Percentiles rank a stretch among this genome's conserved stretches.
These are phyloP conservation scores for Xerocomellus intermedius DNA, from an alignment of 768 basidiomycete genomes.

Conservation along the genomic window DNA sequence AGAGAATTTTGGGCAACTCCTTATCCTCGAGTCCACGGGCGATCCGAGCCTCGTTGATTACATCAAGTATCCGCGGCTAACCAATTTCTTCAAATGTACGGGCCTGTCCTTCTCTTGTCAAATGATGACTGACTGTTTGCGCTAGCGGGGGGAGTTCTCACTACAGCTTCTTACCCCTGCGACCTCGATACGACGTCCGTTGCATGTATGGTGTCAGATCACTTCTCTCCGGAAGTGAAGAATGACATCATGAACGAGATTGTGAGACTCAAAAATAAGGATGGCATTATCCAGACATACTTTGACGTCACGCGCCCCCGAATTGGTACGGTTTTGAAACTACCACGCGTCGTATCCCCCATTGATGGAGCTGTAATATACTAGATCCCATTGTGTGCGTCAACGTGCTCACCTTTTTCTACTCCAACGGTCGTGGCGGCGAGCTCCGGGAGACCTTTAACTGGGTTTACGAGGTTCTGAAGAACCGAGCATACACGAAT, in stretches of 20 bases:
- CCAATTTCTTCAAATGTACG: conserved; percentile 23
- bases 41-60: conserved; percentile 22
- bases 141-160: conserved; percentile 9
- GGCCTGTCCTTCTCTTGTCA: background rate
- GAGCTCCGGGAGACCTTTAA: conserved; percentile 22
- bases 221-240: conserved; percentile 12
- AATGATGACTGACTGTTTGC: background rate
- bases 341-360: background rate
- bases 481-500: conserved; percentile 21
- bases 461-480: conserved; percentile 20
- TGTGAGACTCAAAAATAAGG: conserved; percentile 13
- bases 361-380: background rate
- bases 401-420: conserved; percentile 22
- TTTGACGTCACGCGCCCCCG: conserved; percentile 22
- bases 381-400: conserved; percentile 20
- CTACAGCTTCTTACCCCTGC: conserved; percentile 11
- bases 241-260: conserved; percentile 25
- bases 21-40: conserved; percentile 18
- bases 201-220: conserved; percentile 17
- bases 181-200: conserved; percentile 23
- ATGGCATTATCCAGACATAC: conserved; percentile 22
- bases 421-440: conserved; percentile 17
- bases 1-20: conserved; percentile 21
- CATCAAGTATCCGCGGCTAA: conserved; percentile 15
- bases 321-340: conserved; percentile 12